These are phyloP conservation scores for Plectranthus barbatus DNA, from an alignment of 257 asterid species.

Conservation along the genomic window DNA sequence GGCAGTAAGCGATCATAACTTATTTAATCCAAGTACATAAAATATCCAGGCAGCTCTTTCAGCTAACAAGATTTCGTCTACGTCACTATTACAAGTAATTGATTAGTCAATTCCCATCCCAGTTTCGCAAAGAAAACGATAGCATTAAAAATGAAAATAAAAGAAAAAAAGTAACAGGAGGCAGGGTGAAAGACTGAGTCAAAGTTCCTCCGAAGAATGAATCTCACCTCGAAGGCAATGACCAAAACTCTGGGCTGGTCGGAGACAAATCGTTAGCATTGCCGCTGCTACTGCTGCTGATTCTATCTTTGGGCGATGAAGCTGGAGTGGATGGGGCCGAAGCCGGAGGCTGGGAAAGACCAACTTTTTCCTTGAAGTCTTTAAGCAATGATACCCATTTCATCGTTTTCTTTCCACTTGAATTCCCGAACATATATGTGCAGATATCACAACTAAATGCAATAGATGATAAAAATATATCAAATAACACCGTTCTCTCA, in stretches of 20 bases:
- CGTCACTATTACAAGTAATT: conserved; percentile 14
- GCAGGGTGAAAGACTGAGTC: conserved; percentile 7
- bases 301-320: conserved; percentile 53
- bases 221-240: conserved; percentile 64
- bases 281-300: conserved; percentile 26
- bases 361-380: conserved; percentile 96
- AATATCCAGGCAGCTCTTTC: conserved; percentile 6
- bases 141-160: neutral
- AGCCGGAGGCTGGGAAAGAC: conserved; percentile 56
- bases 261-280: conserved; percentile 32
- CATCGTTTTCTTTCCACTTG: conserved; percentile 72
- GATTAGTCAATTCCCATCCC: conserved; percentile 2
- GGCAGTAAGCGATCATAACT: neutral
- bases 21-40: conserved; percentile 2
- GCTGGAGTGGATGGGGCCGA: conserved; percentile 46
- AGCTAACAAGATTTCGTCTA: conserved; percentile 1
- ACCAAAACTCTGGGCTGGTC: conserved; percentile 45
- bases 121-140: neutral
- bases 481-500: conserved; percentile 46
- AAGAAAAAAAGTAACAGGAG: neutral
- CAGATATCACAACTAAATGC: conserved; percentile 20
- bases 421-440: conserved; percentile 42
- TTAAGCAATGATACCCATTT: conserved; percentile 98
- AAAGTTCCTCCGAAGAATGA: conserved; percentile 1
- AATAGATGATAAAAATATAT: conserved; percentile 11